These are phyloP conservation scores for Coffea eugenioides DNA, from an alignment of 257 asterid species.

Conservation along the genomic window DNA sequence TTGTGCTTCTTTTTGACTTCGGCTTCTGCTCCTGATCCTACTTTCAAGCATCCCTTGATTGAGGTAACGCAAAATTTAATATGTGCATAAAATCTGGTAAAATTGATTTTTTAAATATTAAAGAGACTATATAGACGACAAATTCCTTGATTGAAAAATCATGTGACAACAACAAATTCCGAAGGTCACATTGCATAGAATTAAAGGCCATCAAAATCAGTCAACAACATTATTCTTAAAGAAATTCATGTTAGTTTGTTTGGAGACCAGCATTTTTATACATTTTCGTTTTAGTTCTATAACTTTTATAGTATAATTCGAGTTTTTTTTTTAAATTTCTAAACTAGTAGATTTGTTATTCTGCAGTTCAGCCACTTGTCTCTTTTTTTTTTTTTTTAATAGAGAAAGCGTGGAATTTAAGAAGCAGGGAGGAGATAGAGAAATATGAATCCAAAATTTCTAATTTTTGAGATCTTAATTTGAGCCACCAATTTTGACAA, in stretches of 20 bases:
- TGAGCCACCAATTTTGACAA: not conserved
- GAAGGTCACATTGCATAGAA: not conserved
- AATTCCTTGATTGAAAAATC: not conserved
- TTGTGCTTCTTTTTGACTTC: conserved; percentile 6
- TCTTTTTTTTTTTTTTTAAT: too few species aligned
- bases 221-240: not conserved
- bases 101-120: not conserved
- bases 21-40: not conserved
- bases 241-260: not conserved
- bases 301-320: too few species aligned
- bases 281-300: too few species aligned
- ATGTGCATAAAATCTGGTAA: not conserved
- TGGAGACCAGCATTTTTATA: too few species aligned
- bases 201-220: not conserved
- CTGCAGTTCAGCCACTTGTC: too few species aligned
- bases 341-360: too few species aligned
- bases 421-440: too few species aligned
- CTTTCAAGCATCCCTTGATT: not conserved
- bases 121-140: not conserved
- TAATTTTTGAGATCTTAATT: too few species aligned
- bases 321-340: too few species aligned
- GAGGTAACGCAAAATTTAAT: not conserved
- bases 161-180: not conserved
- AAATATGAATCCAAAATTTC: too few species aligned
- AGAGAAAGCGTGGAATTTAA: too few species aligned